phyloP scores from a whole-genome alignment of 768 basidiomycete genomes.

The Strobilomyces echinocephalus region DNA sequence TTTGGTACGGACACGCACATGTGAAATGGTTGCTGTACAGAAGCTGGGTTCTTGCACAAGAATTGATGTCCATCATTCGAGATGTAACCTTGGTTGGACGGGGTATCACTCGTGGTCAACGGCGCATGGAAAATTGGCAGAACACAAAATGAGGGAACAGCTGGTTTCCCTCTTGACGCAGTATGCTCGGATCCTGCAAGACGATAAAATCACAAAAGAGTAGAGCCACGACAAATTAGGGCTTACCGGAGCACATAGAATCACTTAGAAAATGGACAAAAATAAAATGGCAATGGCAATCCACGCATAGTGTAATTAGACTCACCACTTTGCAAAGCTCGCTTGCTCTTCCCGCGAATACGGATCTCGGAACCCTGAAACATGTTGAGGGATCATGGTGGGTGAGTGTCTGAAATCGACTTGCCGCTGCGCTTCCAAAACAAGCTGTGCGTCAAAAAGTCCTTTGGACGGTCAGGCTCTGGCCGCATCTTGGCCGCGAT shows the following conservation, averaged over 20 bases:
- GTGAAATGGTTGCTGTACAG: slow-evolving; percentile 50
- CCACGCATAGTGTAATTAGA: neutral
- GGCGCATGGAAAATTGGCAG: slow-evolving; percentile 51
- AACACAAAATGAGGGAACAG: slow-evolving; percentile 46
- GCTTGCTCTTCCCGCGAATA: slow-evolving; percentile 53
- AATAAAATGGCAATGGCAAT: neutral
- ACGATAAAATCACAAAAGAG: neutral
- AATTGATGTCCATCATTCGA: slow-evolving; percentile 57
- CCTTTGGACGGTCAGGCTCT: slow-evolving; percentile 43
- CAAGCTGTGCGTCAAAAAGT: slow-evolving; percentile 50
- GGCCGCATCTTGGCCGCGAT: slow-evolving; percentile 38
- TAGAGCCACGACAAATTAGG: neutral
- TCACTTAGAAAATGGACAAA: slow-evolving; percentile 36
- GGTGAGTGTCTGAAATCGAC: slow-evolving; percentile 1
- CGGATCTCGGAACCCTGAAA: slow-evolving; percentile 56
- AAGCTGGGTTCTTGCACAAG: slow-evolving; percentile 46
- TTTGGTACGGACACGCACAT: slow-evolving; percentile 49
- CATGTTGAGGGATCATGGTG: neutral
- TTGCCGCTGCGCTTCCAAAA: slow-evolving; percentile 54
- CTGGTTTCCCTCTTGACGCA: slow-evolving; percentile 30
- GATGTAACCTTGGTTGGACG: slow-evolving; percentile 38
- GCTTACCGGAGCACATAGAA: slow-evolving; percentile 47
- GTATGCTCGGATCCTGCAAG: slow-evolving; percentile 47
- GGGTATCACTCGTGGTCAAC: slow-evolving; percentile 16
- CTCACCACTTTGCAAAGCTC: slow-evolving; percentile 51